Base-by-base conservation (phyloP, 306 rosid species). In the Astragalus glycyphyllos region DNA sequence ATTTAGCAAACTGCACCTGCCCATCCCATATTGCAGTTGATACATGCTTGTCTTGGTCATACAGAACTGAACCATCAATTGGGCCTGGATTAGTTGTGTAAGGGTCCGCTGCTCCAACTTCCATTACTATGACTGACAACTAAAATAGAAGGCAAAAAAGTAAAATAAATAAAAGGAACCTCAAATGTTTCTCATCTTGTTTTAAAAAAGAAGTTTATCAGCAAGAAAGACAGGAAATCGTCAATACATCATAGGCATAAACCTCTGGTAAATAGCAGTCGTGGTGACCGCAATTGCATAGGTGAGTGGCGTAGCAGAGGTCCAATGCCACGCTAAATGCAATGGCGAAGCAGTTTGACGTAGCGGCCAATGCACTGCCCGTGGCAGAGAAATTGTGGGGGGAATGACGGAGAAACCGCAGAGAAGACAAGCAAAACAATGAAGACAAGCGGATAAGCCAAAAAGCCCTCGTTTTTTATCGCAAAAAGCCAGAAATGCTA, bases 1-100 rank as follows among this genome's bases (percentile, higher is more conserved):
- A 45, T 65, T 67, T 12, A 57, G 64, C 49, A 45, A 78, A 82
- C 69, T 53, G 63, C 85, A 94, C 99, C 97, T 94, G 99, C 37
- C 99, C 97, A 37, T 95, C 99, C 99, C 99, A 95, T 68, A 95
- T 92, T 65, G 97, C 97, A 8, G 90, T 81, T 13, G 99, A 95
- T 41, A 95, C 97, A 81, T 95, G 99, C 84, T 95, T 95, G 79
- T 91, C 99, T 82, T 95, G 99, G 77, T 95, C 99, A 85, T 89
- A 91, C 40, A 95, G 96, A 67, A 95, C 86, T 0, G 87, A 91
- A 81, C 81, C 90, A 73, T 95, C 97, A 65, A 95, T 72, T 47
- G 99, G 99, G 67, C 99, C 99, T 2, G 99, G 96, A 89, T 86
- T 91, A 42, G 97, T 82, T 59, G 88, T 85, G 72, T 89, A 87